Evolutionary conservation across 768 basidiomycete species (phyloP), one percentile per base, ranked within the genome.

Genomic region (Astraeus odoratus): DNA sequence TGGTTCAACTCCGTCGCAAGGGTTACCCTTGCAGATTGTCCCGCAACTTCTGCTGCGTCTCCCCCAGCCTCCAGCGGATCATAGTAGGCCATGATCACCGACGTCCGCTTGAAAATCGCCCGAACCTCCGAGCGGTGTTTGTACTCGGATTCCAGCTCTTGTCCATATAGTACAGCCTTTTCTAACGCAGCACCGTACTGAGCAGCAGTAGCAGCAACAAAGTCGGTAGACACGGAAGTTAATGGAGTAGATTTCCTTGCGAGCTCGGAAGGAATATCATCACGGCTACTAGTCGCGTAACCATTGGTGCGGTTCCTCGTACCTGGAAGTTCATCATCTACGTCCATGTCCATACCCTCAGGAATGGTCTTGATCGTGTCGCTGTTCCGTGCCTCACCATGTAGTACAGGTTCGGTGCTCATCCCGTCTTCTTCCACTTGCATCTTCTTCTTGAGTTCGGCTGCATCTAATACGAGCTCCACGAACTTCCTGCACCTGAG

Each of bases 401-500:
- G 19, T 8, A n/a, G 57, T 36, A 58, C 57, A 31, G 58, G 59
- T 34, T 56, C 59, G 29, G 60, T 54, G 47, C 54, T 66, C 50
- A 57, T 55, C 33, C 59, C 66, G 24, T 52, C 53, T 43, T 68
- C 70, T 25, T 68, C 68, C 22, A 59, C 63, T 47, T 72, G 72
- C 67, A 80, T 74, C 53, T 67, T 73, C 65, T 83, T 82, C 68
- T 80, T 77, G 49, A 84, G 66, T 49, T 82, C 84, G 5, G 78
- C 74, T 8, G 86, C 80, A 51, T 81, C 77, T 52, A 90, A 57
- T 12, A 88, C 76, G 23, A 90, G 74, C 62, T 93, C 90, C 36
- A 93, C 80, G 55, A 93, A 90, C 63, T 84, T 87, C 54, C 88
- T 75, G 65, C 88, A 89, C 20, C 83, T 77, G 53, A 94, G 64